phyloP scores from a whole-genome alignment of 2,329 filamentous ascomycete species.

The Pyricularia sp. region DNA sequence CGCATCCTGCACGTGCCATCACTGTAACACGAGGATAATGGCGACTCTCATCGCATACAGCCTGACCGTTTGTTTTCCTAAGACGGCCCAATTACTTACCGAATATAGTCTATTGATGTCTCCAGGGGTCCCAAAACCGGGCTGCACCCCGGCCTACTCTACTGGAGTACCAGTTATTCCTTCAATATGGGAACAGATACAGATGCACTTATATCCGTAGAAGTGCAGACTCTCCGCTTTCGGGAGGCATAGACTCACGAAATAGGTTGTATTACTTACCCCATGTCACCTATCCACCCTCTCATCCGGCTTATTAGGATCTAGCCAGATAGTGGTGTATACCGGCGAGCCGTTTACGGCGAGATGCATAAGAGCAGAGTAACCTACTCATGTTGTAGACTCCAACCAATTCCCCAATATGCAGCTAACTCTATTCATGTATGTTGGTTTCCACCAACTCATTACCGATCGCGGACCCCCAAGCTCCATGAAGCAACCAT shows the following conservation, averaged over 20 bases:
- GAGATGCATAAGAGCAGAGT: background rate
- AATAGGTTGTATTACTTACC: background rate
- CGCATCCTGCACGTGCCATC: background rate
- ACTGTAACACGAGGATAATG: background rate
- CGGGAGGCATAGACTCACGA: background rate
- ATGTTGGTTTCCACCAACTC: background rate
- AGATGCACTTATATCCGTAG: background rate
- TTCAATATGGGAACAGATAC: background rate
- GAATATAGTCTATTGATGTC: background rate
- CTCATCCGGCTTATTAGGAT: background rate
- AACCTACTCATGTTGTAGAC: background rate
- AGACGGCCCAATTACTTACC: background rate
- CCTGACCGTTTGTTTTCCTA: background rate
- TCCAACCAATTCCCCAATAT: background rate
- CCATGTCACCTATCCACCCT: background rate
- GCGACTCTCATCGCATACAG: background rate
- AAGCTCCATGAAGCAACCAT: background rate
- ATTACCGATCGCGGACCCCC: background rate
- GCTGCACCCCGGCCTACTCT: background rate
- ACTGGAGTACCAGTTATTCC: background rate
- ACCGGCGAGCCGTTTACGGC: background rate
- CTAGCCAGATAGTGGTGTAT: background rate
- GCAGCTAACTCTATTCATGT: background rate
- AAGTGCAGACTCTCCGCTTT: background rate
- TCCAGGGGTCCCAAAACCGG: background rate